Base-by-base conservation (phyloP, 2,329 filamentous ascomycete species). In the Cladosporium sp. region DNA sequence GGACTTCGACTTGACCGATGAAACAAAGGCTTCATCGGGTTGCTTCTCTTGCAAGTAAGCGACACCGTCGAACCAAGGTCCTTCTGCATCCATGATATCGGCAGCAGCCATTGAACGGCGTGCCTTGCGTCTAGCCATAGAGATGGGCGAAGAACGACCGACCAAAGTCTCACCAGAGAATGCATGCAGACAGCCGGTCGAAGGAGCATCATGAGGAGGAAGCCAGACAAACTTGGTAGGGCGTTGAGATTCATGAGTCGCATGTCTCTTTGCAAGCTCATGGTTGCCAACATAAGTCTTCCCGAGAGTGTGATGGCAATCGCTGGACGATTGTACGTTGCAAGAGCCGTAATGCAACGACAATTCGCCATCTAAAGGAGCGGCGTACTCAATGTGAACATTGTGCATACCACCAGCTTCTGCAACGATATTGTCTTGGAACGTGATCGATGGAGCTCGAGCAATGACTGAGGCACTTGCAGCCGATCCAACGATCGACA, bases 1-100 rank as follows among this genome's bases (percentile, higher is more conserved):
- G 45, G 70, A 75, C 68, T 84, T 85, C 60, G 70, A 74, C 73
- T 87, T 87, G 32, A 79, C 79, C 7, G 76, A 70, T 3, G 75
- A 69, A 4, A 81, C 81, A 60, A 83, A 81, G 0, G 82, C 75
- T 7, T 76, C 71, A 47, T 76, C 75, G 15, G 82, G 77, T 61
- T 83, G 74, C 64, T 82, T 84, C 24, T 77, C 73, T 60, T 82
- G 70, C 40, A 87, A 76, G 57, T 83, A 78, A 51, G 76, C 78
- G 17, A 87, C 84, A 13, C 84, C 84, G 65, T 87, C 82, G 60
- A 87, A 88, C 85, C 84, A 88, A 1, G 84, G 81, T 0, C 84
- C 83, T 66, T 74, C 82, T 3, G 75, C 73, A 51, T 82, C 78
- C 55, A 78, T 77, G 73, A 86, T 80, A 17, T 76, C 71, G 2